phyloP scores from a whole-genome alignment of 352 stramenopile species.

The Pythium rhizo-oryzae region DNA sequence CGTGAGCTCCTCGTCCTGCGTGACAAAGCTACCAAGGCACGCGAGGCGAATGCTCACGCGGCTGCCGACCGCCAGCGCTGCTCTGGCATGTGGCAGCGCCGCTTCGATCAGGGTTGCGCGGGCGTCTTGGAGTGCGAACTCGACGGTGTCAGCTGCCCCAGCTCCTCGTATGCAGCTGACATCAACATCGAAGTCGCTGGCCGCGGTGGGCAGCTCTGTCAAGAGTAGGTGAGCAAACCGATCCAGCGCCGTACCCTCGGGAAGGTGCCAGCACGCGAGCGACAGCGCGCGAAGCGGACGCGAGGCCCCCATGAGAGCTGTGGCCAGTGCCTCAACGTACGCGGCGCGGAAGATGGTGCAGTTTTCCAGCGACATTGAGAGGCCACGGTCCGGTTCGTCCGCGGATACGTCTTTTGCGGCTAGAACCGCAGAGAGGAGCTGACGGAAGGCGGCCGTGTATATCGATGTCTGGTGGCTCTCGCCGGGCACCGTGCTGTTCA shows the following conservation, averaged over 20 bases:
- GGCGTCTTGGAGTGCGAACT: neutral
- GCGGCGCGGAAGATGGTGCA: neutral
- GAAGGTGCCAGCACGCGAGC: slow-evolving; percentile 5
- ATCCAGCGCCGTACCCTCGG: neutral
- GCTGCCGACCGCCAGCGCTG: neutral
- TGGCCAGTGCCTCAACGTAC: neutral
- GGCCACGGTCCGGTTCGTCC: neutral
- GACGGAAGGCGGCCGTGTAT: neutral
- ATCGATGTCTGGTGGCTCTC: neutral
- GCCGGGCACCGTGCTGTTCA: neutral
- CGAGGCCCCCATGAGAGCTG: neutral
- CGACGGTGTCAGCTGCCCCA: neutral
- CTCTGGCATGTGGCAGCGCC: neutral
- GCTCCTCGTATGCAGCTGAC: neutral
- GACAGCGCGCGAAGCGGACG: slow-evolving; percentile 6
- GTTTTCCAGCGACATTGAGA: slow-evolving; percentile 5
- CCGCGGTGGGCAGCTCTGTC: neutral
- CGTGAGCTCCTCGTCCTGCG: neutral
- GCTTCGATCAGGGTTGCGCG: neutral
- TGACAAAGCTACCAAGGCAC: neutral
- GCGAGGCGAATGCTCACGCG: neutral
- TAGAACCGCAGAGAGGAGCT: neutral
- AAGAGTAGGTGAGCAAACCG: neutral
- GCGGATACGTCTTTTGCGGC: neutral
- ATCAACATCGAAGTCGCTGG: slow-evolving; percentile 4